Conservation (phyloP, 2,329 filamentous ascomycete species). For the Nigrospora osmanthi region DNA sequence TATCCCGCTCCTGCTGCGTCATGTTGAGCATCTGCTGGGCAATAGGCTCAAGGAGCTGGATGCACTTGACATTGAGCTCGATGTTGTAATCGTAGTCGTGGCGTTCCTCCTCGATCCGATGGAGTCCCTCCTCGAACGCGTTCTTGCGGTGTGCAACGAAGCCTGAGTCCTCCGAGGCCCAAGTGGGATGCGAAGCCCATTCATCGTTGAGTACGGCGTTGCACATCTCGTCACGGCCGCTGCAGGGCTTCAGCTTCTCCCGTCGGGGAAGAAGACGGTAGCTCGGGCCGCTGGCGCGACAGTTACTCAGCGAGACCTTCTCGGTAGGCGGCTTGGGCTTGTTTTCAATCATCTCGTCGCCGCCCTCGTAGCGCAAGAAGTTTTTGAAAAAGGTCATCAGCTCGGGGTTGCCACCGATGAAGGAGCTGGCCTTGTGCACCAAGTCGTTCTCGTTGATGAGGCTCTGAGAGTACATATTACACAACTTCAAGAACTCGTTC, state of each 20-base stretch:
- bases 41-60: constrained; percentile 91
- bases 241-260: constrained; percentile 85
- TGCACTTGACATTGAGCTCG: constrained; percentile 87
- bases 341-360: constrained; percentile 74
- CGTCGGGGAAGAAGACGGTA: constrained; percentile 87
- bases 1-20: constrained; percentile 60
- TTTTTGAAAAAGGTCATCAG: constrained; percentile 82
- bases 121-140: constrained; percentile 84
- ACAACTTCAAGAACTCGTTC: constrained; percentile 94
- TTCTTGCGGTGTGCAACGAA: constrained; percentile 99
- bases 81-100: constrained; percentile 99
- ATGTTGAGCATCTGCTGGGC: constrained; percentile 84
- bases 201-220: constrained; percentile 91
- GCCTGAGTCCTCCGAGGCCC: constrained; percentile 95
- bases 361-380: constrained; percentile 71
- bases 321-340: constrained; percentile 67
- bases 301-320: constrained; percentile 89
- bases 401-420: constrained; percentile 82
- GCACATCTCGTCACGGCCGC: constrained; percentile 90
- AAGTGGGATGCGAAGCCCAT: constrained; percentile 97
- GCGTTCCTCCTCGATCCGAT: constrained; percentile 94
- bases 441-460: constrained; percentile 81
- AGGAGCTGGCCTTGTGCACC: constrained; percentile 73
- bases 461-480: constrained; percentile 90
- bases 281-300: constrained; percentile 89